Evolutionary conservation across 2,329 filamentous ascomycete genomes (phyloP).

Genomic region (Penicillium sp.): DNA sequence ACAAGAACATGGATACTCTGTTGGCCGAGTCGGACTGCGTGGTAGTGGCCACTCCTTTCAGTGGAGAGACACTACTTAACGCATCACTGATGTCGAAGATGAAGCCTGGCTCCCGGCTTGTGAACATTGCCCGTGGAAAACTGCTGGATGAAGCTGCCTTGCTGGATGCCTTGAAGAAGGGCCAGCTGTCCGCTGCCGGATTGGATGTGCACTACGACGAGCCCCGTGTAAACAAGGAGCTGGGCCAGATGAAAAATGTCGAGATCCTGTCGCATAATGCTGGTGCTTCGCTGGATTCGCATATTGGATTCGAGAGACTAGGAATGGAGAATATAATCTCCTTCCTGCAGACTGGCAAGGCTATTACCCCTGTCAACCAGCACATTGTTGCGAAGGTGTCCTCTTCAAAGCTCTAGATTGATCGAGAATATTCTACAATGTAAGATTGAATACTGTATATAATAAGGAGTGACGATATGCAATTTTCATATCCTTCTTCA

Average conservation of each 20-base stretch:
- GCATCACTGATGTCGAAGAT: constrained; percentile 48
- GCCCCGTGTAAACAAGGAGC: constrained; percentile 52
- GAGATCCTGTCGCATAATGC: constrained; percentile 55
- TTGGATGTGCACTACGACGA: constrained; percentile 61
- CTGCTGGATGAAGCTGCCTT: constrained; percentile 56
- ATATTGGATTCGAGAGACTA: constrained; percentile 53
- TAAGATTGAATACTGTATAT: background rate
- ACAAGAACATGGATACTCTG: constrained; percentile 48
- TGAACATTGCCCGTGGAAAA: constrained; percentile 58
- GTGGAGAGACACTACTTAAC: constrained; percentile 48
- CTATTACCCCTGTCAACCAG: constrained; percentile 63
- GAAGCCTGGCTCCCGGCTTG: constrained; percentile 53
- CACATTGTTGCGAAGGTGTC: constrained; percentile 48
- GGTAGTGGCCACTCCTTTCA: constrained; percentile 52
- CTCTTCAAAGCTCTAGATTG: constrained; percentile 17
- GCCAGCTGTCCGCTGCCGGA: constrained; percentile 53
- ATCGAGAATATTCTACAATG: no score
- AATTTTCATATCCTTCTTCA: background rate
- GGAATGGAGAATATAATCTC: constrained; percentile 53
- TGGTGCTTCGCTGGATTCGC: constrained; percentile 54
- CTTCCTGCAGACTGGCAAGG: constrained; percentile 39
- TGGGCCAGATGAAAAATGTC: constrained; percentile 47
- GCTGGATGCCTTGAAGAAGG: constrained; percentile 51
- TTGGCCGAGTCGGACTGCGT: constrained; percentile 51
- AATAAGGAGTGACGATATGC: background rate